A percentile compares a stretch with the other conserved stretches of the same genome.
These are phyloP conservation scores for Nemania diffusa DNA, from an alignment of 2,329 filamentous ascomycete genomes.

Conservation along the genomic window DNA sequence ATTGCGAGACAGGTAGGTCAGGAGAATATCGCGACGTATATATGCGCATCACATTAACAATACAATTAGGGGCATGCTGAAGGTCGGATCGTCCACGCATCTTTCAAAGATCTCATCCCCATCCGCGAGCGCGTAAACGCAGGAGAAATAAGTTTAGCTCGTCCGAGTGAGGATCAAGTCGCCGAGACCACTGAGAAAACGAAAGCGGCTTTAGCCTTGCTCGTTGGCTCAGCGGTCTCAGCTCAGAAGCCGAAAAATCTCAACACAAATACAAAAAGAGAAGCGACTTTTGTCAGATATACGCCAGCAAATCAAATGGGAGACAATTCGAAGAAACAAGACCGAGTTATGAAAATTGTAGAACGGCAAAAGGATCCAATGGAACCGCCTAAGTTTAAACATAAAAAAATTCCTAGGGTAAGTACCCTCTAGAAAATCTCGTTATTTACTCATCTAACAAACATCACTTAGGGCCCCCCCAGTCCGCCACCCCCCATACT, in stretches of 20 bases:
- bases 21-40: neutral
- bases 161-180: conserved; percentile 87
- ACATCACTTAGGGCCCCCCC: conserved; percentile 72
- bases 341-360: conserved; percentile 98
- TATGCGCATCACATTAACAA: conserved; percentile 7
- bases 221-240: conserved; percentile 86
- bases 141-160: conserved; percentile 86
- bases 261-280: conserved; percentile 80
- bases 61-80: conserved; percentile 77
- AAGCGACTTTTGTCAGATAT: conserved; percentile 94
- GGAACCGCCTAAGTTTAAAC: conserved; percentile 98
- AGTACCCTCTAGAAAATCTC: neutral
- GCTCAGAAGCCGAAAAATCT: conserved; percentile 97
- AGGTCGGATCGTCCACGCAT: conserved; percentile 87
- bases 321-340: conserved; percentile 83
- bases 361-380: conserved; percentile 89
- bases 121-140: conserved; percentile 91
- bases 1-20: conserved; percentile 72
- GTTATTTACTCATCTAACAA: neutral
- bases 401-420: conserved; percentile 88
- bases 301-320: conserved; percentile 98
- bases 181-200: conserved; percentile 87
- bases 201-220: conserved; percentile 81
- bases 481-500: conserved; percentile 93
- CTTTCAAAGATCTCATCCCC: conserved; percentile 96